Evolutionary conservation across 345 rosid genomes (phyloP).

Genomic region (Dipteronia dyeriana): DNA sequence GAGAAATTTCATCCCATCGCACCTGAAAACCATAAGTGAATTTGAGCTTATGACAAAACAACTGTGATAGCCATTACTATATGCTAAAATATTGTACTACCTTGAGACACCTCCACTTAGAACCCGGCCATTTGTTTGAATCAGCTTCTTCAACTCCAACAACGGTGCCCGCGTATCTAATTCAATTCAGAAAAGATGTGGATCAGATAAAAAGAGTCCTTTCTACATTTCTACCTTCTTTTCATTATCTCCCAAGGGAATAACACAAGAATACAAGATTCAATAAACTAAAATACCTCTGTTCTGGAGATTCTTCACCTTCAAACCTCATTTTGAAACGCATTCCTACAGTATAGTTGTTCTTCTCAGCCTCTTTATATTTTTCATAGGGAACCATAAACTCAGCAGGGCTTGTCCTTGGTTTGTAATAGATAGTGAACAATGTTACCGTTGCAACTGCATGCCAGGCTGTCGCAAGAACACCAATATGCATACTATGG

Average conservation of each 20-base stretch:
- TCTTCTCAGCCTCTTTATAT: constrained; percentile 43
- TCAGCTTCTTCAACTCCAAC: constrained; percentile 55
- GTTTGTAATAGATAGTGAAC: constrained; percentile 63
- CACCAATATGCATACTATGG: constrained; percentile 69
- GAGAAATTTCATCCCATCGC: constrained; percentile 58
- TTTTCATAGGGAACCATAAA: constrained; percentile 51
- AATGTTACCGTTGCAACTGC: constrained; percentile 51
- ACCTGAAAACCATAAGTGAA: constrained; percentile 29
- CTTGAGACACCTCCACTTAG: constrained; percentile 66
- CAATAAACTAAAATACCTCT: constrained; percentile 36
- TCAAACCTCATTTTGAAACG: constrained; percentile 66
- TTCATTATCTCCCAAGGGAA: neutral
- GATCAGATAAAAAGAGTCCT: neutral
- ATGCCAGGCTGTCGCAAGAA: constrained; percentile 73
- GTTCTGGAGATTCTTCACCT: constrained; percentile 61
- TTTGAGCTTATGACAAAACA: neutral
- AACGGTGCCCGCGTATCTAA: constrained; percentile 57
- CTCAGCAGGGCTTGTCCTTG: constrained; percentile 62
- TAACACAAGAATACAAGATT: neutral
- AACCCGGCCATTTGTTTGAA: constrained; percentile 50
- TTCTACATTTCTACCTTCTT: neutral
- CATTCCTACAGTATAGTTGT: constrained; percentile 51
- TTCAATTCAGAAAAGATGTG: constrained; percentile 2
- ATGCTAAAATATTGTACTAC: constrained; percentile 27
- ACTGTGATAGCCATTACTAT: neutral